Conservation (phyloP, 768 basidiomycete genomes). For the Tremella yokohamensis region DNA sequence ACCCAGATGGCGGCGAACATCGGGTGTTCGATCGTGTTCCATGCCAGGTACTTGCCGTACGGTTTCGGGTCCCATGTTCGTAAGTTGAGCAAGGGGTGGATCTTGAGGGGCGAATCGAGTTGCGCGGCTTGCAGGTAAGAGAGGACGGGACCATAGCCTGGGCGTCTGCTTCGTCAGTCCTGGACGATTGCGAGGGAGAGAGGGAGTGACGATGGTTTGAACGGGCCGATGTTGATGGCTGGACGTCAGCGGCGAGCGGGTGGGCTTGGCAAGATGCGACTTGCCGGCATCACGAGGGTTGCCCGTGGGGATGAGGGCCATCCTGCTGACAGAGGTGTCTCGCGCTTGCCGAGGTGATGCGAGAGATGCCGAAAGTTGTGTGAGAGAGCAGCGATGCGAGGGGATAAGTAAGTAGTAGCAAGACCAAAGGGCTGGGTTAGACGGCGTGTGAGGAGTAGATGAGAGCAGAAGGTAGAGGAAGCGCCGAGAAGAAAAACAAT, state of each 20-base stretch:
- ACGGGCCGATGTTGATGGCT: conserved; percentile 47
- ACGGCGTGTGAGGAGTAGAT: neutral
- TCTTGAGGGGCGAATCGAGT: conserved; percentile 44
- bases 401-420: neutral
- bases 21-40: conserved; percentile 49
- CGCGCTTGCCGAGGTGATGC: neutral
- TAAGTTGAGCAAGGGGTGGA: conserved; percentile 46
- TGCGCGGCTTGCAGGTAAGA: conserved; percentile 50
- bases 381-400: neutral
- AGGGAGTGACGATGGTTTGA: conserved; percentile 40
- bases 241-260: neutral
- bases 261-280: conserved; percentile 1
- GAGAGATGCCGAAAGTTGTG: neutral
- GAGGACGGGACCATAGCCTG: conserved; percentile 50
- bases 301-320: conserved; percentile 35
- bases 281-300: conserved; percentile 34
- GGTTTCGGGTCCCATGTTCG: conserved; percentile 49
- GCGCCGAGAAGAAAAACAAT: too few species aligned
- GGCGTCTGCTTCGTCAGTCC: conserved; percentile 31
- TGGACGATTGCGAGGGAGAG: neutral
- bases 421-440: neutral
- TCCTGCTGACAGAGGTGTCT: conserved; percentile 8
- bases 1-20: conserved; percentile 52
- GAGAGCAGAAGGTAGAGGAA: conserved; percentile 7
- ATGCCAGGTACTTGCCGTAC: conserved; percentile 49